Percentiles rank a stretch among this genome's conserved stretches.
These are phyloP conservation scores for Mucor mucedo DNA, from an alignment of 371 early-diverging fungal genomes.

Conservation along the genomic window DNA sequence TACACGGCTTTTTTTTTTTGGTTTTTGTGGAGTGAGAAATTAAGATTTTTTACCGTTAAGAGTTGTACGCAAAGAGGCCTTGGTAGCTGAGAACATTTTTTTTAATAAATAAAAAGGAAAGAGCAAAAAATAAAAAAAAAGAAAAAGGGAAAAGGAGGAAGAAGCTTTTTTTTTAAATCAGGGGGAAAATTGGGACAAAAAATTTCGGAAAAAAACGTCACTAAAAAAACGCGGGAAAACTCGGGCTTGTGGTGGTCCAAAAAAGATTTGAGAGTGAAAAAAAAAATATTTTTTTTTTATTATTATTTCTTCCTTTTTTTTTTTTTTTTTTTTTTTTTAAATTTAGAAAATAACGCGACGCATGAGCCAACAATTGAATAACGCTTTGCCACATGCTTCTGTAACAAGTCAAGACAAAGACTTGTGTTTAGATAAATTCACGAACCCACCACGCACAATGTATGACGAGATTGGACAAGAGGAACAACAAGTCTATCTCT, in stretches of 20 bases:
- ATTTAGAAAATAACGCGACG: too few relatives aligned
- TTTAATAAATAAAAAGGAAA: conserved; percentile 11
- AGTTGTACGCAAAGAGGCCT: conserved; percentile 39
- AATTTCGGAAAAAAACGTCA: conserved; percentile 7
- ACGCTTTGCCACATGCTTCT: conserved; percentile 31
- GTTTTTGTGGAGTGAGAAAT: too few relatives aligned
- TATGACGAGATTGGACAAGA: conserved; percentile 31
- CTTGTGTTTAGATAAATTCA: conserved; percentile 27
- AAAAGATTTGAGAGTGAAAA: background rate
- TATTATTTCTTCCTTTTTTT: conserved; percentile 7
- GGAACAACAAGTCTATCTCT: conserved; percentile 18
- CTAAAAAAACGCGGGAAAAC: conserved; percentile 22
- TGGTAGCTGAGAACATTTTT: conserved; percentile 35
- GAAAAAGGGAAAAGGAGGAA: conserved; percentile 3
- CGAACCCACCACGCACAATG: conserved; percentile 26
- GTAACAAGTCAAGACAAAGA: conserved; percentile 22
- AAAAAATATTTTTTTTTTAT: conserved; percentile 13
- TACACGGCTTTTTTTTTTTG: too few relatives aligned
- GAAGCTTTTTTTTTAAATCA: conserved; percentile 3
- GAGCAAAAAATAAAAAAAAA: conserved; percentile 11
- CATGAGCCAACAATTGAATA: conserved; percentile 20
- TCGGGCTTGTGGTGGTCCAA: conserved; percentile 24
- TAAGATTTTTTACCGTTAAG: conserved; percentile 35
- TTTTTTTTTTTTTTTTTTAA: conserved; percentile 5
- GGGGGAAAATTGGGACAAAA: conserved; percentile 8